Conservation (phyloP, 257 asterid species). For the Lycium ferocissimum region DNA sequence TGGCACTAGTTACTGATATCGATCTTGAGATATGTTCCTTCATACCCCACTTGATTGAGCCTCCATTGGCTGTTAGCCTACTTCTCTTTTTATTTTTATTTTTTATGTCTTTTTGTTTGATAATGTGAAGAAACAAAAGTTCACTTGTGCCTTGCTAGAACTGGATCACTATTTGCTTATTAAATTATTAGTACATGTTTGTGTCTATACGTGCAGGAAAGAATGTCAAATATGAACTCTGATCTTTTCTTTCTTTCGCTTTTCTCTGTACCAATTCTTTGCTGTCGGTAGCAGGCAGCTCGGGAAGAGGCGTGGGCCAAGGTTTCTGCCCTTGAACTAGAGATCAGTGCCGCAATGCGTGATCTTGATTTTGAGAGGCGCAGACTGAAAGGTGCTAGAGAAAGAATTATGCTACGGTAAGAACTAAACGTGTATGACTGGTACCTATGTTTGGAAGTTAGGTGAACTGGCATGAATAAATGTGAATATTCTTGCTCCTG, state of each 20-base stretch:
- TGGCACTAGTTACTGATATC: background rate
- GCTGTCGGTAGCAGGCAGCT: slow-evolving; percentile 97
- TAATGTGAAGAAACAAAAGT: background rate
- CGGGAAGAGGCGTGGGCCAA: slow-evolving; percentile 99
- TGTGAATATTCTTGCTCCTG: background rate
- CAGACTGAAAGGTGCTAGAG: slow-evolving; percentile 88
- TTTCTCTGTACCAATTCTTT: slow-evolving; percentile 39
- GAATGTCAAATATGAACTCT: slow-evolving; percentile 1
- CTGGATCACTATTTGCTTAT: background rate
- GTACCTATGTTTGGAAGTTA: background rate
- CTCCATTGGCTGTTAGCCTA: too few relatives aligned
- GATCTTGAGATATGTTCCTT: background rate
- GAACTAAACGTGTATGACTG: slow-evolving; percentile 22
- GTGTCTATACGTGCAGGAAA: background rate
- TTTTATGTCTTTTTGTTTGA: background rate
- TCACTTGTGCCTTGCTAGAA: background rate
- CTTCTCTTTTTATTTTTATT: background rate
- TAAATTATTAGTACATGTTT: background rate
- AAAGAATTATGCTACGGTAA: slow-evolving; percentile 99
- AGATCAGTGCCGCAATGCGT: slow-evolving; percentile 89
- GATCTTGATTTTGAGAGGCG: slow-evolving; percentile 96
- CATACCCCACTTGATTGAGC: background rate
- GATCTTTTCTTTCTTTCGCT: slow-evolving; percentile 24
- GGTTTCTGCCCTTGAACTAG: slow-evolving; percentile 98
- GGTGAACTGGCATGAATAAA: background rate